phyloP scores from a whole-genome alignment of 2,329 filamentous ascomycete species.

The Xylaria sp. region DNA sequence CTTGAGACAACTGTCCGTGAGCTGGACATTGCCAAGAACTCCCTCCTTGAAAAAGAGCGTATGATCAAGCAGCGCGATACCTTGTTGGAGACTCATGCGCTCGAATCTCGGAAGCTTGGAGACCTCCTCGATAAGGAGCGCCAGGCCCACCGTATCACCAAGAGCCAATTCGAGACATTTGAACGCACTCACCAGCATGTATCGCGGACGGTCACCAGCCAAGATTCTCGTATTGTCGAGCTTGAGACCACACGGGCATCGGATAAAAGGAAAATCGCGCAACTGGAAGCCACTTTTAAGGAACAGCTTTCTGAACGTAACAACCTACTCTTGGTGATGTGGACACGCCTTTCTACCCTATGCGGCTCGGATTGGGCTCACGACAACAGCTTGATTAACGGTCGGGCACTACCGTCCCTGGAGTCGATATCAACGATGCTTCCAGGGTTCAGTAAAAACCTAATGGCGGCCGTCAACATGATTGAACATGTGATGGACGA shows the following conservation, averaged over 20 bases:
- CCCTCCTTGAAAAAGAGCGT: conserved; percentile 83
- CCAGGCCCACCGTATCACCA: conserved; percentile 76
- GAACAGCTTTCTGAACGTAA: conserved; percentile 89
- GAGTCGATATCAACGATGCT: conserved; percentile 83
- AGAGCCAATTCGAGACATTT: conserved; percentile 79
- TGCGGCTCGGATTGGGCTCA: conserved; percentile 92
- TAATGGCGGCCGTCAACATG: conserved; percentile 78
- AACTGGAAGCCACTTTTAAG: conserved; percentile 72
- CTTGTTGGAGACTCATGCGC: conserved; percentile 78
- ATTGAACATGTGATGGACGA: conserved; percentile 74
- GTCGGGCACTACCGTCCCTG: conserved; percentile 72
- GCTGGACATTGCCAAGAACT: conserved; percentile 69
- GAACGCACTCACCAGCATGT: conserved; percentile 85
- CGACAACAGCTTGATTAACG: conserved; percentile 81
- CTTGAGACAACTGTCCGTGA: conserved; percentile 79
- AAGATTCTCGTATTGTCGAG: conserved; percentile 78
- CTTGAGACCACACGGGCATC: conserved; percentile 73
- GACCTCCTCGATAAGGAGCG: conserved; percentile 91
- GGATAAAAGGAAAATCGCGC: conserved; percentile 70
- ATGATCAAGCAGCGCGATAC: conserved; percentile 84
- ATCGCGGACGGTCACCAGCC: conserved; percentile 76
- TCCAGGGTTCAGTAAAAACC: conserved; percentile 82
- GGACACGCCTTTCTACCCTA: conserved; percentile 79
- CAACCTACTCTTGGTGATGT: conserved; percentile 77
- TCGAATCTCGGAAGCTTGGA: conserved; percentile 77